Conservation (phyloP, 2,329 filamentous ascomycete genomes). For the Drechslerella dactyloides region DNA sequence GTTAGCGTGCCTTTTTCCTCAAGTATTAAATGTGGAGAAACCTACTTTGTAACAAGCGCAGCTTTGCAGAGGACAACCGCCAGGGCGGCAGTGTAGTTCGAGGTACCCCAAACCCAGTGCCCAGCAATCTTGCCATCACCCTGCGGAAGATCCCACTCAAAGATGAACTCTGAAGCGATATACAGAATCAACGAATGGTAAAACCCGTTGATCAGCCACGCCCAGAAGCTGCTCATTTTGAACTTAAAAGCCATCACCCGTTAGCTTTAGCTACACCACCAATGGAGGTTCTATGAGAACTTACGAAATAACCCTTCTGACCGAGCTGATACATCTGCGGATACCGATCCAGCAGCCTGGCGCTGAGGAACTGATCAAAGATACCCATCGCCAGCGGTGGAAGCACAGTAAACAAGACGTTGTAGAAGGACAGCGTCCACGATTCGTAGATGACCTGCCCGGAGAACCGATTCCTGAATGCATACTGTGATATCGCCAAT, state of each 20-base stretch:
- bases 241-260: constrained; percentile 62
- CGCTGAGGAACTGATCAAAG: constrained; percentile 96
- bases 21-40: background rate
- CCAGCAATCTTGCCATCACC: constrained; percentile 80
- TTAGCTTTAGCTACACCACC: constrained; percentile 12
- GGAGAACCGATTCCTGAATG: constrained; percentile 97
- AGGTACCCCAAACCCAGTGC: constrained; percentile 97
- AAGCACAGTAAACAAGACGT: constrained; percentile 94
- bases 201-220: constrained; percentile 84
- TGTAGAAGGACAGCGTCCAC: constrained; percentile 99
- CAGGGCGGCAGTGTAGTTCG: constrained; percentile 92
- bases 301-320: constrained; percentile 80
- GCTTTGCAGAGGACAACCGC: constrained; percentile 94
- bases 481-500: constrained; percentile 68
- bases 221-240: constrained; percentile 85
- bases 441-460: constrained; percentile 98
- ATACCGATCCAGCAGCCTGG: constrained; percentile 89
- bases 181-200: constrained; percentile 85
- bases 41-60: constrained; percentile 79
- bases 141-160: constrained; percentile 78
- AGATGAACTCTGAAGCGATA: constrained; percentile 84
- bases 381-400: constrained; percentile 94
- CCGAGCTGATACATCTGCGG: constrained; percentile 93
- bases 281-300: constrained; percentile 8
- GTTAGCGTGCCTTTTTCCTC: background rate